These are phyloP conservation scores for Epichloe sibirici DNA, from an alignment of 2,329 filamentous ascomycete genomes.

Conservation along the genomic window DNA sequence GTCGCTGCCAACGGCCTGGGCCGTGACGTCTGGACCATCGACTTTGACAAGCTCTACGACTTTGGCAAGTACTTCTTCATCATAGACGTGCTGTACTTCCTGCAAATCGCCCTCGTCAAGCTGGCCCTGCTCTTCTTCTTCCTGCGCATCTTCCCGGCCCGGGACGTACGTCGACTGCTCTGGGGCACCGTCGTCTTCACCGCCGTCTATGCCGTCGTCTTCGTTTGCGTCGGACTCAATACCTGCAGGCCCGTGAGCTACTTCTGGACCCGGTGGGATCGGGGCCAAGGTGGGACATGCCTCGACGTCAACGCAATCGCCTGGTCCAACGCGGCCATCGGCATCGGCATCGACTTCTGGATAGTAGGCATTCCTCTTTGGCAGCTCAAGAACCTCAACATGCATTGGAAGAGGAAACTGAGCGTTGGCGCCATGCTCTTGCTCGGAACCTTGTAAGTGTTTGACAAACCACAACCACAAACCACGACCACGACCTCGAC, in stretches of 20 bases:
- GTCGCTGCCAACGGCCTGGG: slow-evolving; percentile 15
- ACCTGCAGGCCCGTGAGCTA: slow-evolving; percentile 26
- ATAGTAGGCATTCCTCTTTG: slow-evolving; percentile 27
- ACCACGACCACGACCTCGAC: no score
- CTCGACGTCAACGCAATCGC: slow-evolving; percentile 23
- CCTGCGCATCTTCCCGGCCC: slow-evolving; percentile 25
- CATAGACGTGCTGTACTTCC: slow-evolving; percentile 23
- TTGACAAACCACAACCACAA: no score
- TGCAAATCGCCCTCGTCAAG: slow-evolving; percentile 18
- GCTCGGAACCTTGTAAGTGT: slow-evolving; percentile 23
- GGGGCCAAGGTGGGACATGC: slow-evolving; percentile 23
- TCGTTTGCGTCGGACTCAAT: slow-evolving; percentile 19
- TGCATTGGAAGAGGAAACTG: slow-evolving; percentile 25
- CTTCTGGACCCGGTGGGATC: slow-evolving; percentile 29
- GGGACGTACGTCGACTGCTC: slow-evolving; percentile 16
- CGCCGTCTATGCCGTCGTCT: slow-evolving; percentile 15
- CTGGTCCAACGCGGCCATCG: slow-evolving; percentile 27
- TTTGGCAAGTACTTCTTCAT: slow-evolving; percentile 17
- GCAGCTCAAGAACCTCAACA: slow-evolving; percentile 18
- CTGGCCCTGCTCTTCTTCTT: slow-evolving; percentile 29
- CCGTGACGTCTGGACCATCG: slow-evolving; percentile 17
- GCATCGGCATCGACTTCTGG: slow-evolving; percentile 27
- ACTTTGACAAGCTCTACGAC: slow-evolving; percentile 5
- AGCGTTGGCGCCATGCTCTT: slow-evolving; percentile 27
- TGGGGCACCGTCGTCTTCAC: slow-evolving; percentile 20